Percentiles rank a stretch among this genome's conserved stretches.
Evolutionary conservation across 2,329 filamentous ascomycete genomes (phyloP).

Genomic region (Fusarium tanahbumbuense): DNA sequence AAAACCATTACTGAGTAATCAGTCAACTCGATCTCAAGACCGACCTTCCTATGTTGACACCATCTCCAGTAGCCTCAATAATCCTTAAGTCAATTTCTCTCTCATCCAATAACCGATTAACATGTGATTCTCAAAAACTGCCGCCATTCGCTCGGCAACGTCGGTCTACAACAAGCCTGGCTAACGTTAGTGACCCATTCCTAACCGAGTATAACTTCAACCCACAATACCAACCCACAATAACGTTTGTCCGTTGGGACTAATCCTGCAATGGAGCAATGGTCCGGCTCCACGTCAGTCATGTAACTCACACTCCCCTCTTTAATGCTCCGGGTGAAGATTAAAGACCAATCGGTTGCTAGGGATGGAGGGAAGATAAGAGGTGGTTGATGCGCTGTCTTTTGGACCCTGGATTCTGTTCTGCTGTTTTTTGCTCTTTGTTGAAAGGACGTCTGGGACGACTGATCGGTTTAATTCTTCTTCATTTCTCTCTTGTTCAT

Average conservation of each 20-base stretch:
- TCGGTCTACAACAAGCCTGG: neutral
- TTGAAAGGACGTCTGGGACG: neutral
- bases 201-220: slow-evolving; percentile 1
- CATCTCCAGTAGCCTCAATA: neutral
- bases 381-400: neutral
- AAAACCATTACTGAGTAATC: neutral
- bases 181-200: neutral
- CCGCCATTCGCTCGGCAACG: neutral
- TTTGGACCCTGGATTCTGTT: neutral
- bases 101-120: neutral
- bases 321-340: neutral
- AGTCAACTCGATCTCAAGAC: neutral
- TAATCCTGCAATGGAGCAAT: slow-evolving; percentile 1
- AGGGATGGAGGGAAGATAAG: neutral
- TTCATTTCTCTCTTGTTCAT: neutral
- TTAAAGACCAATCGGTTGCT: neutral
- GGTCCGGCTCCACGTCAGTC: neutral
- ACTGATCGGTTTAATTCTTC: neutral
- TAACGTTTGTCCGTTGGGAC: neutral
- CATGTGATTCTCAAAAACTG: neutral
- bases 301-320: neutral
- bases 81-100: accelerated
- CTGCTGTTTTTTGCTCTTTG: neutral
- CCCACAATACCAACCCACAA: neutral
- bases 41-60: neutral